These are phyloP conservation scores for Cinnamomum chago DNA, from an alignment of 164 flowering plant genomes.

Conservation along the genomic window DNA sequence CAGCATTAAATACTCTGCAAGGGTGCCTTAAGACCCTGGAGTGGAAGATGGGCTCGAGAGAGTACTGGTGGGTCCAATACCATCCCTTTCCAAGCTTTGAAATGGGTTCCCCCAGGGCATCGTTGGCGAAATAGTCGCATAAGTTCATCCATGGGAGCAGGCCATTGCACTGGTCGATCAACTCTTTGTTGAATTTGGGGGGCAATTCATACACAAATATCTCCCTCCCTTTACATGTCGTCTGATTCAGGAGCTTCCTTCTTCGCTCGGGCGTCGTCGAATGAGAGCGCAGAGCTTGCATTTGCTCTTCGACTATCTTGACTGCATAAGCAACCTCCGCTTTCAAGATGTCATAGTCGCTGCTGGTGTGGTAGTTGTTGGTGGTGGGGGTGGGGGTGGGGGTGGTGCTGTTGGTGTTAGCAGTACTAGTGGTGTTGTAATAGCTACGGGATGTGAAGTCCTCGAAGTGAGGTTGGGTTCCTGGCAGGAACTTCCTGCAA, in stretches of 20 bases:
- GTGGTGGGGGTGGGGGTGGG: neutral
- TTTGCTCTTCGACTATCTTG: conserved; percentile 39
- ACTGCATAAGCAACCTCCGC: conserved; percentile 29
- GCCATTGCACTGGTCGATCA: conserved; percentile 46
- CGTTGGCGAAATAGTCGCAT: conserved; percentile 49
- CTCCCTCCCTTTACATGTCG: conserved; percentile 46
- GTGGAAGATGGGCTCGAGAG: conserved; percentile 72
- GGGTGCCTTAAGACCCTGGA: conserved; percentile 55
- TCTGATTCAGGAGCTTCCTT: conserved; percentile 1
- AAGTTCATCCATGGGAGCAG: conserved; percentile 55
- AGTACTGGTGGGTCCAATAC: conserved; percentile 69
- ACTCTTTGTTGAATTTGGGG: conserved; percentile 61
- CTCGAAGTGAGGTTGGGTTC: conserved; percentile 37
- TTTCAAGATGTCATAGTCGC: neutral
- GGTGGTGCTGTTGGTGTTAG: neutral
- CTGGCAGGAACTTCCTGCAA: too few species aligned
- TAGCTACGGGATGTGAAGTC: neutral
- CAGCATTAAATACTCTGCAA: conserved; percentile 51
- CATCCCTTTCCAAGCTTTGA: conserved; percentile 55
- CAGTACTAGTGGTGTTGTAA: neutral
- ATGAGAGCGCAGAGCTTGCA: conserved; percentile 49
- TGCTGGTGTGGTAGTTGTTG: neutral
- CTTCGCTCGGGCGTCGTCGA: conserved; percentile 19
- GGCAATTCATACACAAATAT: conserved; percentile 73
- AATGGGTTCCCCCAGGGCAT: conserved; percentile 52